Conservation (phyloP, 768 basidiomycete species). For the Lepiota venenata region DNA sequence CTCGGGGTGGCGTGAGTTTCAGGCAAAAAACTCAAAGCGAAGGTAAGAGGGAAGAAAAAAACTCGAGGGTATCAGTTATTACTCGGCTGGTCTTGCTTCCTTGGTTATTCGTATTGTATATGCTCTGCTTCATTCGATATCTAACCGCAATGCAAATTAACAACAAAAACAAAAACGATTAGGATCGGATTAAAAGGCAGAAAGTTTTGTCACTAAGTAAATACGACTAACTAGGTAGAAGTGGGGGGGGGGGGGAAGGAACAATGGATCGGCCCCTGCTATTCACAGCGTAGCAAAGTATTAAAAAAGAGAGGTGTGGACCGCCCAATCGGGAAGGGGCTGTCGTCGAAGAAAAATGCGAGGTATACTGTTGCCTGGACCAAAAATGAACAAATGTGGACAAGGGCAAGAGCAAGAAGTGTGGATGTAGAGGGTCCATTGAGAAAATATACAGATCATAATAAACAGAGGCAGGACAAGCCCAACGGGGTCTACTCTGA, state of each 20-base stretch:
- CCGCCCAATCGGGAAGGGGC: background rate
- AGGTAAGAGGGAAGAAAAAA: constrained; percentile 12
- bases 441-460: constrained; percentile 31
- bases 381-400: constrained; percentile 9
- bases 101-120: background rate
- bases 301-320: background rate
- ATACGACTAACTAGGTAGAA: constrained; percentile 11
- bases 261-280: background rate
- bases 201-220: constrained; percentile 6
- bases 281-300: background rate
- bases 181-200: constrained; percentile 9
- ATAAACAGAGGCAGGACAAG: constrained; percentile 14
- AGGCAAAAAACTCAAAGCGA: constrained; percentile 32
- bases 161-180: background rate
- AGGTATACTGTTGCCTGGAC: constrained; percentile 11
- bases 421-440: constrained; percentile 3
- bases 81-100: too few species aligned
- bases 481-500: constrained; percentile 53
- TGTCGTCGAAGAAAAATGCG: constrained; percentile 15
- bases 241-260: background rate
- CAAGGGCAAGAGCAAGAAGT: background rate
- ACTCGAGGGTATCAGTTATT: too few species aligned
- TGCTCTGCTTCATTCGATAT: background rate
- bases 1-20: constrained; percentile 60
- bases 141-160: background rate